Evolutionary conservation across 192 early-diverging fungal species (phyloP), one percentile per base, ranked within the genome.

Genomic region (Neocallimastix lanati): DNA sequence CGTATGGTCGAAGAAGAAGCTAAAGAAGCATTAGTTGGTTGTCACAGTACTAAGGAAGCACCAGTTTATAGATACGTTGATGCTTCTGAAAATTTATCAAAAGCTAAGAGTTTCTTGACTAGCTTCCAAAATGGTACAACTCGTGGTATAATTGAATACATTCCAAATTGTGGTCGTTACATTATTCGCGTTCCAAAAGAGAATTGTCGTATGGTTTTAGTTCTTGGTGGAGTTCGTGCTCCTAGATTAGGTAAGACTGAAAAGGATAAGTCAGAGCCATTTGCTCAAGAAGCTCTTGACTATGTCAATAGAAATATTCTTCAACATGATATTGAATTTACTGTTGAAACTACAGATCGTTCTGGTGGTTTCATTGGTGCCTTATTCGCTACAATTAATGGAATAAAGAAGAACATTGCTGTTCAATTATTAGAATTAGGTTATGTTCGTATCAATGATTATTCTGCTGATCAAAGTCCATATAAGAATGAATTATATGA

Each of bases 291-390:
- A 84, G 94, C 95, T 2, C 83, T 93, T 30, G 90, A 88, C 12
- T 92, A 91, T 83, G 87, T 92, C 6, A 86, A 83, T 38, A 86
- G 86, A 37, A 83, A 83, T 35, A 85, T 86, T 80, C 88, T 97
- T 81, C 97, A 99, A 86, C 93, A 95, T 78, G 95, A 99, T 82
- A 94, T 95, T 14, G 94, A 99, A 81, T 86, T 96, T 76, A 91
- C 92, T 78, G 86, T 98, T 30, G 97, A 98, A 82, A 88, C 89
- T 18, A 83, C 92, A 25, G 97, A 99, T 83, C 96, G 96, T 86
- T 90, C 90, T 36, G 96, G 97, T 35, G 93, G 91, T 2, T 99
- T 98, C 79, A 93, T 98, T 80, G 96, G 96, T 18, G 85, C 91
- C n/a, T 82, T 99, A 81, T 95, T 91, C 28, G 76, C 88, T 35